Conservation (phyloP, 345 rosid genomes). For the Gynandropsis gynandra region DNA sequence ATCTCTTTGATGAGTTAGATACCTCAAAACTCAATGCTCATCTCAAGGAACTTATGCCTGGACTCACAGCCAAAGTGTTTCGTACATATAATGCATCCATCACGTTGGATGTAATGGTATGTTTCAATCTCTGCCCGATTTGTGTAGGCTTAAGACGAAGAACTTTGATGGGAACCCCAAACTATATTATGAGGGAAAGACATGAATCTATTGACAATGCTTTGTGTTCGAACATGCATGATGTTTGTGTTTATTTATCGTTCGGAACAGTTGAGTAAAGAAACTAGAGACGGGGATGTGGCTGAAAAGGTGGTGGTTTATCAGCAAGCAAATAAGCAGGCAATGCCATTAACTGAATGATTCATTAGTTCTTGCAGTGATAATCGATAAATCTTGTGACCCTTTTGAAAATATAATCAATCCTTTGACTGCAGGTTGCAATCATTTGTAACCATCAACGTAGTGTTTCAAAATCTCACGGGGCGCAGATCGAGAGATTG, state of each 20-base stretch:
- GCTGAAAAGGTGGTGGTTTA: slow-evolving; percentile 63
- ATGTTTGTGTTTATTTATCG: no score
- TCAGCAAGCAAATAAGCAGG: slow-evolving; percentile 89
- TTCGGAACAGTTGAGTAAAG: slow-evolving; percentile 71
- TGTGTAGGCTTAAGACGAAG: no score
- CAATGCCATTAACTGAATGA: slow-evolving; percentile 29
- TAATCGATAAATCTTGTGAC: no score
- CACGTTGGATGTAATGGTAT: slow-evolving; percentile 84
- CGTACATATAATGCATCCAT: slow-evolving; percentile 97
- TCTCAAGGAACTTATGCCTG: slow-evolving; percentile 94
- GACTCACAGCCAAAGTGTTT: slow-evolving; percentile 97
- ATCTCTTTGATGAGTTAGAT: slow-evolving; percentile 84
- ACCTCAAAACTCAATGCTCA: slow-evolving; percentile 90
- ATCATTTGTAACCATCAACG: slow-evolving; percentile 99
- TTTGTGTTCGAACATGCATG: slow-evolving; percentile 12
- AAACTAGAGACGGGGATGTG: slow-evolving; percentile 63
- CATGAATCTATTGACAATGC: no score
- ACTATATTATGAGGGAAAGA: no score
- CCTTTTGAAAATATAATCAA: no score
- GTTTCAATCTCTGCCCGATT: slow-evolving; percentile 27
- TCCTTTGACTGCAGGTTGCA: slow-evolving; percentile 97
- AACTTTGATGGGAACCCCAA: no score
- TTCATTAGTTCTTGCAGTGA: no score
- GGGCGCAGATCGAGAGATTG: slow-evolving; percentile 71
- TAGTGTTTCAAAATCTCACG: slow-evolving; percentile 73